Conservation (phyloP, 2,329 filamentous ascomycete genomes). For the Coccinonectria pachysandricola region DNA sequence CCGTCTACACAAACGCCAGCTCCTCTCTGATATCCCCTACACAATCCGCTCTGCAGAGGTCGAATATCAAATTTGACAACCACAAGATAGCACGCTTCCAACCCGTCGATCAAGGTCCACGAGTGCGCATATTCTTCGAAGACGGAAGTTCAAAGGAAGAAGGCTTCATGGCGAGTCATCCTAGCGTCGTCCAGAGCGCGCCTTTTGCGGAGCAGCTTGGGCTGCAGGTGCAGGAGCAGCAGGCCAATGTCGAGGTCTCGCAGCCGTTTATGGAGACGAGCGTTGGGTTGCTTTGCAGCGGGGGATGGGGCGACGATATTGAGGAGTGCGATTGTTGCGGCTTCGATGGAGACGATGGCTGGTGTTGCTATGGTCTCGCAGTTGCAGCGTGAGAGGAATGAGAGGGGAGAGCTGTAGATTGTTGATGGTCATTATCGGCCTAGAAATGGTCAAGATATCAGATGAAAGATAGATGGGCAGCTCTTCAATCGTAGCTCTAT, state of each 20-base stretch:
- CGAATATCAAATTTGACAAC: constrained; percentile 28
- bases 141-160: constrained; percentile 28
- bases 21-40: constrained; percentile 21
- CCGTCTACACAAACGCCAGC: constrained; percentile 41
- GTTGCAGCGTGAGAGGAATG: constrained; percentile 19
- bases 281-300: constrained; percentile 41
- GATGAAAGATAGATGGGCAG: constrained; percentile 32
- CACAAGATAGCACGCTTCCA: constrained; percentile 20
- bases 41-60: constrained; percentile 17
- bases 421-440: background rate
- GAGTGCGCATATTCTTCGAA: constrained; percentile 28
- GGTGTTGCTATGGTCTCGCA: constrained; percentile 18
- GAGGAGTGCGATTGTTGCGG: constrained; percentile 20
- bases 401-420: constrained; percentile 14
- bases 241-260: constrained; percentile 33
- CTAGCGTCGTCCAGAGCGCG: constrained; percentile 27
- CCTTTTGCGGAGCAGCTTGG: constrained; percentile 33
- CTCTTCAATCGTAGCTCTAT: constrained; percentile 48
- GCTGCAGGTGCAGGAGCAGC: constrained; percentile 29
- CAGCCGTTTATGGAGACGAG: constrained; percentile 38
- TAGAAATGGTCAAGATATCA: background rate
- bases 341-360: constrained; percentile 18
- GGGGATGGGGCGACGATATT: constrained; percentile 35
- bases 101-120: constrained; percentile 16
- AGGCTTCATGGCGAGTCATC: constrained; percentile 31